phyloP scores from a whole-genome alignment of 2,329 filamentous ascomycete genomes.

The Hymenoscyphus fraxineus region DNA sequence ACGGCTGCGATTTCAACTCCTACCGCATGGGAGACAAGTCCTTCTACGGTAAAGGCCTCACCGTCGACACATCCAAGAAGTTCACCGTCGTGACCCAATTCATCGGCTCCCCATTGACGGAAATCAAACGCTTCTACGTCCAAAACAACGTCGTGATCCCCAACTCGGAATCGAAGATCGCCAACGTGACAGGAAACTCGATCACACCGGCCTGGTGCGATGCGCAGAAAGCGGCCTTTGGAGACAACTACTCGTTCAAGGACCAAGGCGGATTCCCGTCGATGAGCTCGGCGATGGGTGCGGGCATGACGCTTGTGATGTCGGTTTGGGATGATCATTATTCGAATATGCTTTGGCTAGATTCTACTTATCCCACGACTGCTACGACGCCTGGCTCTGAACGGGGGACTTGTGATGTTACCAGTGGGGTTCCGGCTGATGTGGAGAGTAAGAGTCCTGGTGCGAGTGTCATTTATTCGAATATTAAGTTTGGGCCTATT shows the following conservation, averaged over 20 bases:
- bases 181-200: constrained; percentile 47
- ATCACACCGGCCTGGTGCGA: constrained; percentile 57
- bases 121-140: constrained; percentile 37
- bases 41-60: constrained; percentile 54
- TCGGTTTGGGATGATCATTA: constrained; percentile 54
- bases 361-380: constrained; percentile 58
- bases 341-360: constrained; percentile 71
- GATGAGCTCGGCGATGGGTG: constrained; percentile 51
- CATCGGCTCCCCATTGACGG: constrained; percentile 47
- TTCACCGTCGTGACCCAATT: constrained; percentile 60
- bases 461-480: constrained; percentile 40
- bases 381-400: constrained; percentile 44
- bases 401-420: constrained; percentile 52
- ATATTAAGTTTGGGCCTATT: constrained; percentile 34
- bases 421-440: constrained; percentile 48
- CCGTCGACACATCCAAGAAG: constrained; percentile 49
- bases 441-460: constrained; percentile 46
- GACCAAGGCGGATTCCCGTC: constrained; percentile 51
- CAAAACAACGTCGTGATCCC: constrained; percentile 51
- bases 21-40: constrained; percentile 53
- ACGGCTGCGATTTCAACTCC: constrained; percentile 60
- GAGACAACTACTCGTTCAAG: constrained; percentile 50
- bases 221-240: constrained; percentile 52
- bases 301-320: constrained; percentile 64
- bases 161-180: constrained; percentile 44